Conservation (phyloP, 495 filamentous ascomycete genomes). For the Alectoria sarmentosa region DNA sequence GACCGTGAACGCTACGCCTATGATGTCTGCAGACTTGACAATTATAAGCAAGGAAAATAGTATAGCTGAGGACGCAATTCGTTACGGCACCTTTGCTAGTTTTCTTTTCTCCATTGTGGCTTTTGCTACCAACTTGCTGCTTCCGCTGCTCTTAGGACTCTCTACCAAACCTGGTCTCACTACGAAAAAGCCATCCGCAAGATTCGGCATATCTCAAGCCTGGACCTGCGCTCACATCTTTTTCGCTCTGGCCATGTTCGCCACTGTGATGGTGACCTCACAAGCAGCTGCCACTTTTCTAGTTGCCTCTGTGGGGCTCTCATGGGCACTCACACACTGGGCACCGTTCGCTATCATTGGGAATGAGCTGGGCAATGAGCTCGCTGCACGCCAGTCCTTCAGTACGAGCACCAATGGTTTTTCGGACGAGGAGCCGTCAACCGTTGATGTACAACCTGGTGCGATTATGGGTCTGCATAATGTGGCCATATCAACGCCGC, state of each 20-base stretch:
- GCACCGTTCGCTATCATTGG: conserved; percentile 45
- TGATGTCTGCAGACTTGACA: conserved; percentile 1
- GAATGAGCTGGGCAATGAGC: conserved; percentile 38
- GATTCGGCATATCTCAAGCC: conserved; percentile 61
- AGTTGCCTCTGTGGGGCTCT: conserved; percentile 42
- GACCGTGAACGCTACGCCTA: not conserved
- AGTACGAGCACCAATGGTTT: conserved; percentile 23
- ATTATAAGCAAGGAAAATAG: not conserved
- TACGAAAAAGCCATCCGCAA: conserved; percentile 42
- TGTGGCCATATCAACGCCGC: conserved; percentile 43
- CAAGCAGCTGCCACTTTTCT: conserved; percentile 60
- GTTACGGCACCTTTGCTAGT: conserved; percentile 24
- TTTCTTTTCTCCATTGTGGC: conserved; percentile 62
- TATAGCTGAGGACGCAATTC: conserved; percentile 17
- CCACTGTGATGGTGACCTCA: conserved; percentile 62
- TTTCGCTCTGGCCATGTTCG: conserved; percentile 62
- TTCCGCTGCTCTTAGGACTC: conserved; percentile 61
- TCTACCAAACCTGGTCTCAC: conserved; percentile 47
- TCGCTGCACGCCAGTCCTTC: conserved; percentile 16
- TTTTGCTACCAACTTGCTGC: conserved; percentile 54
- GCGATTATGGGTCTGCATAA: conserved; percentile 45
- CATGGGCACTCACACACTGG: conserved; percentile 46
- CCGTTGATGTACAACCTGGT: conserved; percentile 36
- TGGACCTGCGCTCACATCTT: conserved; percentile 61
- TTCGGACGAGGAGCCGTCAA: conserved; percentile 12